Conservation (phyloP, 1,284 basidiomycete species). For the Caloboletus firmus region DNA sequence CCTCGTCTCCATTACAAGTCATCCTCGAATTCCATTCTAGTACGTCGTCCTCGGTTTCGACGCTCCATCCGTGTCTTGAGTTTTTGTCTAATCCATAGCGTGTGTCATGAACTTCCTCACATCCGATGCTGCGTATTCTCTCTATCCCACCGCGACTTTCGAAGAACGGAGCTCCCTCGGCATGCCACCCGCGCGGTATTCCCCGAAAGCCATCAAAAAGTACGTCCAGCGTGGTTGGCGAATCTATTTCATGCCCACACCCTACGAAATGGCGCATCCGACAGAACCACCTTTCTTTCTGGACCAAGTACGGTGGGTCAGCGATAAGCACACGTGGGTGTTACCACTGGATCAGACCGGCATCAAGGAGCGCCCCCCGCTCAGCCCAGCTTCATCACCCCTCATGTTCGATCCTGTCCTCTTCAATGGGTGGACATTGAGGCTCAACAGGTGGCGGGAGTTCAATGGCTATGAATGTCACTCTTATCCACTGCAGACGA, state of each 20-base stretch:
- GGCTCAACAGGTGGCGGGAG: accelerated
- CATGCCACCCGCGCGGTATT: not conserved
- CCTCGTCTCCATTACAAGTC: slow-evolving; percentile 32
- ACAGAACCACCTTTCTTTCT: slow-evolving; percentile 16
- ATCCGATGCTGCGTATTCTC: slow-evolving; percentile 33
- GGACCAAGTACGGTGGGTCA: slow-evolving; percentile 24
- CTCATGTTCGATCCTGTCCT: slow-evolving; percentile 28
- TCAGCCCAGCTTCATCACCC: slow-evolving; percentile 14
- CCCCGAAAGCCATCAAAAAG: slow-evolving; percentile 20
- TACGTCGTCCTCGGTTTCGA: slow-evolving; percentile 26
- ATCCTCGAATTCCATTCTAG: slow-evolving; percentile 48
- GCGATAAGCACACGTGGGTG: slow-evolving; percentile 31
- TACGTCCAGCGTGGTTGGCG: slow-evolving; percentile 35
- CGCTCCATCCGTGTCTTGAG: not conserved
- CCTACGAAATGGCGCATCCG: not conserved
- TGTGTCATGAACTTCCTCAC: slow-evolving; percentile 48
- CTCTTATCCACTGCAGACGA: slow-evolving; percentile 9
- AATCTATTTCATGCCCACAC: slow-evolving; percentile 11
- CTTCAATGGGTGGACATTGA: slow-evolving; percentile 28
- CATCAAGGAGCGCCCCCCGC: slow-evolving; percentile 18
- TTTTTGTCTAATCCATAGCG: slow-evolving; percentile 27
- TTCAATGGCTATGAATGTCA: not conserved
- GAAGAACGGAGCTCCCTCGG: slow-evolving; percentile 18
- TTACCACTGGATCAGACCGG: slow-evolving; percentile 28
- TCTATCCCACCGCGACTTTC: slow-evolving; percentile 39